These are phyloP conservation scores for Sclerotinia subarctica DNA, from an alignment of 2,329 filamentous ascomycete species.

Conservation along the genomic window DNA sequence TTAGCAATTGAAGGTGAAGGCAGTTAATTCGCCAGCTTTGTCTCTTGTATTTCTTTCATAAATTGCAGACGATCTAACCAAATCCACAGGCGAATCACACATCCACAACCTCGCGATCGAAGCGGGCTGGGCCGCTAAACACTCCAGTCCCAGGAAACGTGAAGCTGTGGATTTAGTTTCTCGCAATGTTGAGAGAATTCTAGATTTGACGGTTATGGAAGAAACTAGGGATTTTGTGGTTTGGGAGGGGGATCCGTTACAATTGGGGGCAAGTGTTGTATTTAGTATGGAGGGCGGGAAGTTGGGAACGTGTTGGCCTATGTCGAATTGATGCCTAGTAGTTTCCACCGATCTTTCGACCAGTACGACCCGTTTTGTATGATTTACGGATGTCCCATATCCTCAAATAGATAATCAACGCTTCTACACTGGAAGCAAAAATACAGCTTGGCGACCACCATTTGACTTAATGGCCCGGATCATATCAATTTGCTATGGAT, in stretches of 20 bases:
- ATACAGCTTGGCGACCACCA: neutral
- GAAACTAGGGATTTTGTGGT: constrained; percentile 43
- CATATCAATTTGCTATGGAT: constrained; percentile 41
- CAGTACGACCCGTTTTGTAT: neutral
- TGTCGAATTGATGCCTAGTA: constrained; percentile 21
- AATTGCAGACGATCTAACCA: neutral
- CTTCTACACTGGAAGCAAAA: neutral
- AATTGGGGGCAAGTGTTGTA: constrained; percentile 43
- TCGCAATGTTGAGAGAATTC: constrained; percentile 44
- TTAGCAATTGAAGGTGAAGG: constrained; percentile 38
- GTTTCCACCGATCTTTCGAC: neutral
- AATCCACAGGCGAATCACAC: constrained; percentile 38
- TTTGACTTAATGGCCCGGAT: neutral
- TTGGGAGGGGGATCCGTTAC: constrained; percentile 45
- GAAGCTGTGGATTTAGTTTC: constrained; percentile 42
- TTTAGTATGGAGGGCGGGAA: constrained; percentile 38
- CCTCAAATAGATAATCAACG: neutral
- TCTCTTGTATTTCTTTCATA: constrained; percentile 21
- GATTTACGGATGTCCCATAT: neutral
- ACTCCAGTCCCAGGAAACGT: constrained; percentile 39
- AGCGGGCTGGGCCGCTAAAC: constrained; percentile 44
- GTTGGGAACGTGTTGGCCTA: constrained; percentile 41
- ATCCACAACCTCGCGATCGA: constrained; percentile 43
- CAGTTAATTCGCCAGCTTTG: neutral
- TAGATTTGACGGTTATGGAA: constrained; percentile 38